Evolutionary conservation across 2,329 filamentous ascomycete genomes (phyloP).

Genomic region (Beauveria brongniartii): DNA sequence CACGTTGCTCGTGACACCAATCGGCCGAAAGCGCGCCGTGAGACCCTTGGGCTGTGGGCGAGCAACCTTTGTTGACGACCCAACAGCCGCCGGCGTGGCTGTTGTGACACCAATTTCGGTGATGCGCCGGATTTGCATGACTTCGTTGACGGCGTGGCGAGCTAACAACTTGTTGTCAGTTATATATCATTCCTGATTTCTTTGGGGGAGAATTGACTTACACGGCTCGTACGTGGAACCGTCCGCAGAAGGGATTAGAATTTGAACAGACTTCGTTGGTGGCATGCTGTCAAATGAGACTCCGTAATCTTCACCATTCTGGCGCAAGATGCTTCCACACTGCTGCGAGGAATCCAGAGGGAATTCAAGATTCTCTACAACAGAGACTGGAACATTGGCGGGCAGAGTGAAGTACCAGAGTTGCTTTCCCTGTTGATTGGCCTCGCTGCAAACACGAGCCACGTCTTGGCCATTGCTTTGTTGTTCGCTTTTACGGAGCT

Average conservation of each 20-base stretch:
- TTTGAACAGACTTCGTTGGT: constrained; percentile 43
- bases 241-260: constrained; percentile 51
- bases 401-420: constrained; percentile 76
- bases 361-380: constrained; percentile 57
- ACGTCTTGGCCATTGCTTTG: constrained; percentile 36
- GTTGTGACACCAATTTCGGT: constrained; percentile 39
- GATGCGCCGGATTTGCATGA: constrained; percentile 58
- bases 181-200: neutral
- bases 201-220: constrained; percentile 24
- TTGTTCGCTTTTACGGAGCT: constrained; percentile 39
- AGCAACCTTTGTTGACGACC: constrained; percentile 41
- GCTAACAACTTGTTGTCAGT: constrained; percentile 16
- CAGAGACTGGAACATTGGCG: constrained; percentile 57
- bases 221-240: constrained; percentile 46
- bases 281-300: constrained; percentile 45
- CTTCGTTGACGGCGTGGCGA: constrained; percentile 42
- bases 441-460: constrained; percentile 47
- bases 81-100: constrained; percentile 27
- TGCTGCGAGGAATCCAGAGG: constrained; percentile 45
- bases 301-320: constrained; percentile 57
- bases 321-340: constrained; percentile 47
- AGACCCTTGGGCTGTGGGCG: constrained; percentile 61
- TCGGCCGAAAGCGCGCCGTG: constrained; percentile 58
- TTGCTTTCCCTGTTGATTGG: constrained; percentile 60
- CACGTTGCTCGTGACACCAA: constrained; percentile 41